Evolutionary conservation across 1,139 yeast species (phyloP).

Genomic region (Yarrowia galli): DNA sequence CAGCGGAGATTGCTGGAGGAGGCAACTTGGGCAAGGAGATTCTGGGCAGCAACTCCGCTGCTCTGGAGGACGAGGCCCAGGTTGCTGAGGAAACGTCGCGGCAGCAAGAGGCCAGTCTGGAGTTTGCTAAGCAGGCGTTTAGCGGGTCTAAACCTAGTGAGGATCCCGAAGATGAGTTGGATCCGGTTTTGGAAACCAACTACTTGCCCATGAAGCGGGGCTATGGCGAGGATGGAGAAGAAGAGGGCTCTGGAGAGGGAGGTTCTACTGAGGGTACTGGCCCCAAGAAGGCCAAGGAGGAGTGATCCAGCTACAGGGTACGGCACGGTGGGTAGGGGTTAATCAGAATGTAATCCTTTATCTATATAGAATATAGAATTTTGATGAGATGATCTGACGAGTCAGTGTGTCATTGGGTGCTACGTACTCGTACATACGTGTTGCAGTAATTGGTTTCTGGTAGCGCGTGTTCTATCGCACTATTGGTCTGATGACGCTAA

Average conservation of each 20-base stretch:
- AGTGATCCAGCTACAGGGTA: background rate
- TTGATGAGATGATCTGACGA: no score
- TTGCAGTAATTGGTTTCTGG: no score
- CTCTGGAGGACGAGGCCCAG: slow-evolving; percentile 22
- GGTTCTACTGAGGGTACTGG: no score
- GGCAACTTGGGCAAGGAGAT: slow-evolving; percentile 19
- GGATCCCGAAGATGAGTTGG: slow-evolving; percentile 20
- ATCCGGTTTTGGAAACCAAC: slow-evolving; percentile 15
- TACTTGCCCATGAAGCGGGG: slow-evolving; percentile 20
- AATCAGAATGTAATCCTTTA: background rate
- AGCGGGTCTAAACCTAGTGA: background rate
- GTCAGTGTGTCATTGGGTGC: no score
- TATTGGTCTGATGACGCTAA: background rate
- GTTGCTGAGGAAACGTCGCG: slow-evolving; percentile 9
- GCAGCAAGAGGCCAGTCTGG: slow-evolving; percentile 20
- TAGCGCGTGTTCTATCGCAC: background rate
- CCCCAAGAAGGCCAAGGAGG: slow-evolving; percentile 31
- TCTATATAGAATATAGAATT: slow-evolving; percentile 20
- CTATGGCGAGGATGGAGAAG: background rate
- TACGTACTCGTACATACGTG: no score
- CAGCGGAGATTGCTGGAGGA: background rate
- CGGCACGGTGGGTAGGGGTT: background rate
- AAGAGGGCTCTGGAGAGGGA: background rate
- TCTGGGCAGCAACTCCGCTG: slow-evolving; percentile 26
- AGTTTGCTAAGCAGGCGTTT: slow-evolving; percentile 28